A percentile compares a stretch with the other conserved stretches of the same genome.
phyloP scores from a whole-genome alignment of 192 early-diverging fungal genomes.

The Globomyces pollinis-pini region DNA sequence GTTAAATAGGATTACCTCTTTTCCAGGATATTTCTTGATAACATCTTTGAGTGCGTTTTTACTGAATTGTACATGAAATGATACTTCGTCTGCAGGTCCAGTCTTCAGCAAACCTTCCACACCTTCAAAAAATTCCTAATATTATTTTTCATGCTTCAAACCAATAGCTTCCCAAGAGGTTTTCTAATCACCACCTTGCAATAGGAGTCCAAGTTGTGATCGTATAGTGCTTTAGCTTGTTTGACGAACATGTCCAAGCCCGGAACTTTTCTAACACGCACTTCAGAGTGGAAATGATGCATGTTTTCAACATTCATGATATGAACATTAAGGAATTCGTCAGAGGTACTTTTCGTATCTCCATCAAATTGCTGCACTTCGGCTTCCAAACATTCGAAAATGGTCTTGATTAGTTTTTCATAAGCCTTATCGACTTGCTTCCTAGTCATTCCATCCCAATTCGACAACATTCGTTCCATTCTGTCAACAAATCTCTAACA shows the following conservation, averaged over 20 bases:
- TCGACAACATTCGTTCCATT: constrained; percentile 56
- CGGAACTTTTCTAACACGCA: constrained; percentile 65
- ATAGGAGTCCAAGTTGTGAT: constrained; percentile 74
- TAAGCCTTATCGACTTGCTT: constrained; percentile 69
- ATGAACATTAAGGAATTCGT: constrained; percentile 73
- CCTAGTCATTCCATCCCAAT: constrained; percentile 49
- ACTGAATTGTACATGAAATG: constrained; percentile 73
- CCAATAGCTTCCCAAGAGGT: constrained; percentile 76
- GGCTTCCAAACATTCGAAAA: constrained; percentile 81
- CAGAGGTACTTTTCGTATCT: constrained; percentile 41
- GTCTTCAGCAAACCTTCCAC: constrained; percentile 80
- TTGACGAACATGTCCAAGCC: constrained; percentile 73
- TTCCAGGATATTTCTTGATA: constrained; percentile 72
- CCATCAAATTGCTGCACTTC: constrained; percentile 67
- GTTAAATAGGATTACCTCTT: constrained; percentile 49
- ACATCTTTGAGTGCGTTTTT: constrained; percentile 81
- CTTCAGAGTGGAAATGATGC: constrained; percentile 81
- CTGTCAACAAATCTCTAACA: constrained; percentile 61
- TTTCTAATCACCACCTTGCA: constrained; percentile 78
- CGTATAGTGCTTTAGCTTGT: constrained; percentile 75
- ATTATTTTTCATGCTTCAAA: constrained; percentile 22
- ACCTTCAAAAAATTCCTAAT: constrained; percentile 92
- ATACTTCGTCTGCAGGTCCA: constrained; percentile 67
- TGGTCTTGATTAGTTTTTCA: constrained; percentile 68
- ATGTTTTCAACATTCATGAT: constrained; percentile 88